Evolutionary conservation across 257 asterid genomes (phyloP), one percentile per base, ranked within the genome.

Genomic region (Marsdenia floribunda): DNA sequence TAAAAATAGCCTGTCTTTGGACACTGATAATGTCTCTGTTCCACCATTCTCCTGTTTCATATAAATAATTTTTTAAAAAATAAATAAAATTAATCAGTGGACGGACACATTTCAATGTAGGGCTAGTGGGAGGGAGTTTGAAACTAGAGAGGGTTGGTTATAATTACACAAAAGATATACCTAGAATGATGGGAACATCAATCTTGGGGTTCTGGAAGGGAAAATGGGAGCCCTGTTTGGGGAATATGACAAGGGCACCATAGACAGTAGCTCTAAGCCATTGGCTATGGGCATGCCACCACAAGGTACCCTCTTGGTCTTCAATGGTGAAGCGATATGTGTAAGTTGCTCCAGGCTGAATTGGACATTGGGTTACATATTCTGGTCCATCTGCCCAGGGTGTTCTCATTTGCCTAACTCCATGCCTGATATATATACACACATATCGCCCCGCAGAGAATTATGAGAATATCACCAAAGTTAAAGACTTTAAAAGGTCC

Each of bases 331-430:
- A 89, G 63, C 83, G 68, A 70, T 89, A 89, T 3, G 91, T 87
- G 79, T 89, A 89, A 68, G 87, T 80, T 37, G 82, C 81, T 3
- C 90, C 92, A 0, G 94, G 92, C 78, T 83, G 86, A 40, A 89
- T 89, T 11, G 94, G 94, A 79, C 94, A 89, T 73, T 89, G 94
- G 3, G 92, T 89, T 68, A 87, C 92, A 55, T 89, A 89, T 49
- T 84, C 94, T 0, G 94, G 89, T 0, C 94, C 94, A 15, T 89
- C 94, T 10, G 94, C 94, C 94, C 94, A 89, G 22, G 91, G 90
- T 0, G 88, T 87, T 73, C 88, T 35, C 89, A 85, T 82, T 76
- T 89, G 94, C 26, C 86, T 87, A 52, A 89, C 21, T 13, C 94
- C 94, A 52, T 89, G 94, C 94, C 94, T 89, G 35, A 7, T 75